Evolutionary conservation across 2,329 filamentous ascomycete species (phyloP), one percentile per base, ranked within the genome.

Genomic region (Microdochium bolleyi): DNA sequence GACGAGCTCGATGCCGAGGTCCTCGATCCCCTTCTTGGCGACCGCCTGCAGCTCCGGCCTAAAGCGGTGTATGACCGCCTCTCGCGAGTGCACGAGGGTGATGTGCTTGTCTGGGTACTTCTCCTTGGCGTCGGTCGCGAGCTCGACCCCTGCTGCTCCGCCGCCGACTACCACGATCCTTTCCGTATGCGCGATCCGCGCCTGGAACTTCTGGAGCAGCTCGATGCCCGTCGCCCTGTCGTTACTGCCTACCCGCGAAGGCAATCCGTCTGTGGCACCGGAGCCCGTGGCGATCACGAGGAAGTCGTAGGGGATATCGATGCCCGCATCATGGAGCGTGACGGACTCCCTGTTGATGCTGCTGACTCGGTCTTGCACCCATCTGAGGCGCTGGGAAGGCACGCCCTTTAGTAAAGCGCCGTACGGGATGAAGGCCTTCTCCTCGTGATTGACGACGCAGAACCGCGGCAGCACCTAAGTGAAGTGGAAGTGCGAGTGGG

Each of bases 381-480:
- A 75, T n/a, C 60, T 59, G 2, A 70, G 54, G 2, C 63, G 59
- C 0, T 69, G 72, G 21, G 64, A 56, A 0, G 70, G 66, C 3
- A 62, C 68, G 0, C 56, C 57, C 1, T 61, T 62, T 2, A 78
- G 58, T 38, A 73, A 68, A 3, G 66, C 66, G 0, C 71, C 72
- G 54, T 83, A 85, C 0, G 83, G 82, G 46, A 85, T 78, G 55
- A 85, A 84, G 0, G 79, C 79, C 58, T 79, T 79, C 53, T 78
- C 64, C 55, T 84, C 81, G 49, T 82, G 76, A 22, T 73, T 64
- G 4, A 79, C 67, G 14, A 84, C 80, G 41, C 73, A 78, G 61
- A 78, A 83, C 3, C 82, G 73, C 0, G 83, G 82, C 37, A 85
- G 73, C 13, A 77, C 73, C 73, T 80, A 85, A 0, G 78, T 77